Conservation (phyloP, 2,329 filamentous ascomycete genomes). For the Penicillium polonicum region DNA sequence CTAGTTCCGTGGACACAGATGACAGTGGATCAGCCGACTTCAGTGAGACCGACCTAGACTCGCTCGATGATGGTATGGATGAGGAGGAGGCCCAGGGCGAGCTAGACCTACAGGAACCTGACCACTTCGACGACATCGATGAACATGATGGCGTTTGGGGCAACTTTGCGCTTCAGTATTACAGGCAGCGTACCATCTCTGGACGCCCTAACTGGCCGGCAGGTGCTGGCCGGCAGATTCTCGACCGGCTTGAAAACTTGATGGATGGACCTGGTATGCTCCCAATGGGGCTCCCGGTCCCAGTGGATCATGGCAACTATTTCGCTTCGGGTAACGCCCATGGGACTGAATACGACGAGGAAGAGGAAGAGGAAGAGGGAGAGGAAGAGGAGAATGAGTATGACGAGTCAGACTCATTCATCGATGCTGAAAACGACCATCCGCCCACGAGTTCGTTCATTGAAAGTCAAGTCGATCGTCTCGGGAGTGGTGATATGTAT, state of each 20-base stretch:
- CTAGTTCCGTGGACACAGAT: conserved; percentile 43
- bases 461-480: neutral
- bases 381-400: conserved; percentile 32
- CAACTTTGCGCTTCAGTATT: conserved; percentile 5
- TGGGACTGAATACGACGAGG: conserved; percentile 23
- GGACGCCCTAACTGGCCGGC: neutral
- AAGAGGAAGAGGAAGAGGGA: conserved; percentile 19
- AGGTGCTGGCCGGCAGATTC: conserved; percentile 7
- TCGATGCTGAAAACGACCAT: conserved; percentile 32
- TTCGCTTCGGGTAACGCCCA: conserved; percentile 4
- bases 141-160: conserved; percentile 20
- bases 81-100: conserved; percentile 29
- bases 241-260: conserved; percentile 5
- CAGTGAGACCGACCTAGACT: conserved; percentile 44
- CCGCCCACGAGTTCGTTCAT: conserved; percentile 6
- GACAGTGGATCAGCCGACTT: conserved; percentile 48
- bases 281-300: neutral
- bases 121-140: conserved; percentile 29
- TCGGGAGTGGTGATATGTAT: conserved; percentile 13
- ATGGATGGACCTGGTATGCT: neutral
- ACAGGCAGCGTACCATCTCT: neutral
- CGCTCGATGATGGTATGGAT: conserved; percentile 20
- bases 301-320: neutral
- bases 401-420: conserved; percentile 37
- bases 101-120: neutral